A percentile compares a stretch with the other conserved stretches of the same genome.
Conservation (phyloP, 108 stramenopile species). For the Skeletonema potamos region DNA sequence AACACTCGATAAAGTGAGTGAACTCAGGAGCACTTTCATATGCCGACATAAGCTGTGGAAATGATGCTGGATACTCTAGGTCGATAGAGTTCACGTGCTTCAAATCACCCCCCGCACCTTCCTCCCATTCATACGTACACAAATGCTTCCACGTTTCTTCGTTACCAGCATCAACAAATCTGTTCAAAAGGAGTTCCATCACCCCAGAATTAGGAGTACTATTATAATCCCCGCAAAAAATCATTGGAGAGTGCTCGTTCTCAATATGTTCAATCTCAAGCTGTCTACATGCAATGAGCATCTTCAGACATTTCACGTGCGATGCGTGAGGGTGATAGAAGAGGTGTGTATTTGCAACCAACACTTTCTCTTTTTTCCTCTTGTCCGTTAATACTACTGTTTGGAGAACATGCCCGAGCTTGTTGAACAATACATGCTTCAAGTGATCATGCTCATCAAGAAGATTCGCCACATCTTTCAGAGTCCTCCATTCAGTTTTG, state of each 20-base stretch:
- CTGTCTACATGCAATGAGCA: slow-evolving; percentile 46
- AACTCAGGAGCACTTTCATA: slow-evolving; percentile 51
- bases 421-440: slow-evolving; percentile 33
- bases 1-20: slow-evolving; percentile 58
- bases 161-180: slow-evolving; percentile 40
- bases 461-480: slow-evolving; percentile 38
- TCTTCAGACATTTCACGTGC: slow-evolving; percentile 70
- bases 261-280: slow-evolving; percentile 43
- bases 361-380: slow-evolving; percentile 14
- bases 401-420: slow-evolving; percentile 63
- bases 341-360: slow-evolving; percentile 74
- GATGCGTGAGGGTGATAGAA: slow-evolving; percentile 73
- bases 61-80: slow-evolving; percentile 26
- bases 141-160: slow-evolving; percentile 57
- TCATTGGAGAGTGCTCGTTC: slow-evolving; percentile 37
- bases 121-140: slow-evolving; percentile 54
- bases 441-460: slow-evolving; percentile 46
- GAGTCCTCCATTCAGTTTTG: slow-evolving; percentile 44
- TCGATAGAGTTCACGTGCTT: slow-evolving; percentile 14
- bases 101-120: slow-evolving; percentile 17
- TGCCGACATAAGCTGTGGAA: slow-evolving; percentile 39
- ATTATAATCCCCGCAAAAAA: slow-evolving; percentile 78
- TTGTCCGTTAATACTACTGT: slow-evolving; percentile 38
- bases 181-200: slow-evolving; percentile 43
- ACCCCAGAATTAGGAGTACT: slow-evolving; percentile 48